Percentiles rank a stretch among this genome's conserved stretches.
Conservation (phyloP, 2,329 filamentous ascomycete species). For the Lachnellula subtilissima region DNA sequence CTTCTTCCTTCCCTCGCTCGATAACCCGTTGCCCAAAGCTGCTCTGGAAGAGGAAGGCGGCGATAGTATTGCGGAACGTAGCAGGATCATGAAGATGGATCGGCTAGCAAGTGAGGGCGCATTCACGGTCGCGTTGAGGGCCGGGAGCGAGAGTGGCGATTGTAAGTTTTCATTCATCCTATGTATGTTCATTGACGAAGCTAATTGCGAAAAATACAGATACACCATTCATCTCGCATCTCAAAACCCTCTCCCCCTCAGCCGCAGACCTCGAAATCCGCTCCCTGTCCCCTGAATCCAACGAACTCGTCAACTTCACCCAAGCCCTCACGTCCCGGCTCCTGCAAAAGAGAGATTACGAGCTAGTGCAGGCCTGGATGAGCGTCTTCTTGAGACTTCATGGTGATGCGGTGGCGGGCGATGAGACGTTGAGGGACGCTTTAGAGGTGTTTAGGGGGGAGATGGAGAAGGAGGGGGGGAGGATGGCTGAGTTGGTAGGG, state of each 20-base stretch:
- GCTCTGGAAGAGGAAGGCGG: conserved; percentile 29
- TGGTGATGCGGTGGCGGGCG: conserved; percentile 48
- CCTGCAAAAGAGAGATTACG: conserved; percentile 71
- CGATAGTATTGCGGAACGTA: conserved; percentile 45
- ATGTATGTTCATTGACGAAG: conserved; percentile 8
- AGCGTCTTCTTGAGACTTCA: conserved; percentile 84
- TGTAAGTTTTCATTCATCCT: conserved; percentile 45
- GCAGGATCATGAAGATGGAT: conserved; percentile 66
- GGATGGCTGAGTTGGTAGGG: conserved; percentile 72
- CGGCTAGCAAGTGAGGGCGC: conserved; percentile 51
- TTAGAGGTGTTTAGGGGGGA: conserved; percentile 66
- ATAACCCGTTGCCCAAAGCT: conserved; percentile 26
- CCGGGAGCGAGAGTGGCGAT: conserved; percentile 49
- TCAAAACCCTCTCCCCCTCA: conserved; percentile 77
- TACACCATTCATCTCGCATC: conserved; percentile 65
- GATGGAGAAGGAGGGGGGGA: conserved; percentile 65
- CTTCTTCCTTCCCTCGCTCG: conserved; percentile 80
- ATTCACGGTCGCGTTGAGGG: conserved; percentile 53
- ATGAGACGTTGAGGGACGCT: conserved; percentile 48
- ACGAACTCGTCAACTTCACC: conserved; percentile 77
- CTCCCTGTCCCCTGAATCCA: conserved; percentile 59
- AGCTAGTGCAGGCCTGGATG: conserved; percentile 97
- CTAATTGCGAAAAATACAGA: conserved; percentile 37
- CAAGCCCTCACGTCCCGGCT: conserved; percentile 71
- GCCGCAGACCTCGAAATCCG: conserved; percentile 88